Conservation (phyloP, 768 basidiomycete genomes). For the Phanerodontia chrysosporium region DNA sequence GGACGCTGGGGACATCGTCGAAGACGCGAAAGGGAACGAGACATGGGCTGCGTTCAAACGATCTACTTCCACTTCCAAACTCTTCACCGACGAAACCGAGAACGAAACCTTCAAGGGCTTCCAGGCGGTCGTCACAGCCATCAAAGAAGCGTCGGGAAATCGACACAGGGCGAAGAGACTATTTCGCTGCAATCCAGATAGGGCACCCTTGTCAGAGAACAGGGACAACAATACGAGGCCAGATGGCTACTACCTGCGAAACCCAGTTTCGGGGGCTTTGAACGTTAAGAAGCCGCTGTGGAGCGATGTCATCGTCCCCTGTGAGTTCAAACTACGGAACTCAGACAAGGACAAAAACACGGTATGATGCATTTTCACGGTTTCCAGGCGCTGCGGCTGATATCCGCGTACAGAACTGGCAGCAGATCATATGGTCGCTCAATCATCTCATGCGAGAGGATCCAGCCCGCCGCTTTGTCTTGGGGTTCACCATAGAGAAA, state of each 20-base stretch:
- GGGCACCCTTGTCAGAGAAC: neutral
- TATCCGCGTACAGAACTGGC: conserved; percentile 2
- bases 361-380: no score
- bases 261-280: neutral
- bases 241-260: neutral
- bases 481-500: conserved; percentile 28
- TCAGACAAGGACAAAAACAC: neutral
- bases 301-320: neutral
- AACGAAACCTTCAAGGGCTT: no score
- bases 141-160: no score
- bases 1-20: neutral
- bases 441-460: conserved; percentile 27
- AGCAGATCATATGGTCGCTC: conserved; percentile 24
- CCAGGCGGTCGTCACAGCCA: no score
- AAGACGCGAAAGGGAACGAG: no score
- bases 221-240: neutral
- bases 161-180: no score
- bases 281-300: neutral
- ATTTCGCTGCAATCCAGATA: neutral
- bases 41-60: no score
- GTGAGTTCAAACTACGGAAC: neutral
- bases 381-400: no score
- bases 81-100: no score
- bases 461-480: conserved; percentile 20
- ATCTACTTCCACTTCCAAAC: no score